These are phyloP conservation scores for Septoria petroselini DNA, from an alignment of 2,329 filamentous ascomycete species.

Conservation along the genomic window DNA sequence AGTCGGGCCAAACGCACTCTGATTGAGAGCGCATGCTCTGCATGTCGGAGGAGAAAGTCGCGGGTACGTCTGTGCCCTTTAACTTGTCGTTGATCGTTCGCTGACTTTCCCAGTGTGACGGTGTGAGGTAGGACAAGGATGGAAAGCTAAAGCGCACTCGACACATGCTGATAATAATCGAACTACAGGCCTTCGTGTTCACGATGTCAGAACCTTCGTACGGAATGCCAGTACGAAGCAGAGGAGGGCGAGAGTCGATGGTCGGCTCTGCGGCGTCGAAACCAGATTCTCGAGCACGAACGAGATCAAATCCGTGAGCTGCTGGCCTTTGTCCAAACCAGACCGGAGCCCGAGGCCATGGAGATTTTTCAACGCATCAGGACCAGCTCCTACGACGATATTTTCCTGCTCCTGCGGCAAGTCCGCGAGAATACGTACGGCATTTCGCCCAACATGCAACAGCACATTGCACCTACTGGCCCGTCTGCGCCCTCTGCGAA, in stretches of 20 bases:
- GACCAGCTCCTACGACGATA: slow-evolving; percentile 24
- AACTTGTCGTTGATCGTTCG: not conserved
- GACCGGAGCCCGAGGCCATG: slow-evolving; percentile 32
- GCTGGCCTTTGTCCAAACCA: slow-evolving; percentile 29
- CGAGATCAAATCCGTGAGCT: slow-evolving; percentile 34
- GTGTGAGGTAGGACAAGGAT: slow-evolving; percentile 25
- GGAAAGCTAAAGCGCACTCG: not conserved
- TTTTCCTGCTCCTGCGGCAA: slow-evolving; percentile 27
- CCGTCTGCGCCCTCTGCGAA: slow-evolving; percentile 3
- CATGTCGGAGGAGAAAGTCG: slow-evolving; percentile 32
- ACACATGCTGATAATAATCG: slow-evolving; percentile 9
- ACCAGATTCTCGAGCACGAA: slow-evolving; percentile 33
- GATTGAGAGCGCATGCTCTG: slow-evolving; percentile 33
- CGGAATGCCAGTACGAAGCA: slow-evolving; percentile 36
- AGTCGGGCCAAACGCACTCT: slow-evolving; percentile 29
- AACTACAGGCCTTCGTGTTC: slow-evolving; percentile 32
- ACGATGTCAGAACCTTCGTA: slow-evolving; percentile 32
- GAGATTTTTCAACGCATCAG: slow-evolving; percentile 35
- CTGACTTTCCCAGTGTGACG: slow-evolving; percentile 29
- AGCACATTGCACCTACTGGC: slow-evolving; percentile 6
- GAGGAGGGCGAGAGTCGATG: slow-evolving; percentile 38
- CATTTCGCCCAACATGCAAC: slow-evolving; percentile 11
- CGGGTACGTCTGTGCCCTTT: slow-evolving; percentile 23
- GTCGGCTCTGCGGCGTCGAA: slow-evolving; percentile 36
- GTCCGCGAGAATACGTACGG: slow-evolving; percentile 21